Evolutionary conservation across 2,329 filamentous ascomycete species (phyloP).

Genomic region (Xylaria sp.): DNA sequence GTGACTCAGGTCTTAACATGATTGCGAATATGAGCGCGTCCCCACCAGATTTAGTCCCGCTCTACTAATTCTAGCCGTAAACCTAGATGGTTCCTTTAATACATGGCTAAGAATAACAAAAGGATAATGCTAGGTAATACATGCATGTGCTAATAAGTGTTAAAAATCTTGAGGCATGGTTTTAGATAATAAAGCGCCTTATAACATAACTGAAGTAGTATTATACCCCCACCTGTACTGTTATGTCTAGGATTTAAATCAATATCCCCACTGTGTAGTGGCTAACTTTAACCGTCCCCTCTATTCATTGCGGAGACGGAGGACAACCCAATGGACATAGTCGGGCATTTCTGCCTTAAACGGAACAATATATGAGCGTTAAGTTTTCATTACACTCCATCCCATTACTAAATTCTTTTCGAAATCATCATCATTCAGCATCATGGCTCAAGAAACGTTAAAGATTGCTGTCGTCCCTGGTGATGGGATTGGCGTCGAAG

Average conservation of each 20-base stretch:
- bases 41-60: too few relatives aligned
- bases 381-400: neutral
- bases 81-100: too few relatives aligned
- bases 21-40: too few relatives aligned
- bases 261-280: neutral
- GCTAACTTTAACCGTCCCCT: neutral
- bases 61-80: too few relatives aligned
- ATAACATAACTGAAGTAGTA: too few relatives aligned
- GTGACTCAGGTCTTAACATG: too few relatives aligned
- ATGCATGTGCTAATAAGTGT: too few relatives aligned
- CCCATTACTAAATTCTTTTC: neutral
- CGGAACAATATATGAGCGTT: neutral
- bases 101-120: too few relatives aligned
- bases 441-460: constrained; percentile 26
- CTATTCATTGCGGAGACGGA: neutral
- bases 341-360: neutral
- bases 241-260: neutral
- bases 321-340: neutral
- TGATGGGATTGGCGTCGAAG: constrained; percentile 76
- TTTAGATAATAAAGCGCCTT: neutral
- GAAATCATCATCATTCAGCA: neutral
- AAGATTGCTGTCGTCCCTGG: constrained; percentile 73
- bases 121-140: too few relatives aligned
- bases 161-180: too few relatives aligned
- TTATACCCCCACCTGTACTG: too few relatives aligned